Evolutionary conservation across 768 basidiomycete species (phyloP).

Genomic region (Tephrocybe sp.): DNA sequence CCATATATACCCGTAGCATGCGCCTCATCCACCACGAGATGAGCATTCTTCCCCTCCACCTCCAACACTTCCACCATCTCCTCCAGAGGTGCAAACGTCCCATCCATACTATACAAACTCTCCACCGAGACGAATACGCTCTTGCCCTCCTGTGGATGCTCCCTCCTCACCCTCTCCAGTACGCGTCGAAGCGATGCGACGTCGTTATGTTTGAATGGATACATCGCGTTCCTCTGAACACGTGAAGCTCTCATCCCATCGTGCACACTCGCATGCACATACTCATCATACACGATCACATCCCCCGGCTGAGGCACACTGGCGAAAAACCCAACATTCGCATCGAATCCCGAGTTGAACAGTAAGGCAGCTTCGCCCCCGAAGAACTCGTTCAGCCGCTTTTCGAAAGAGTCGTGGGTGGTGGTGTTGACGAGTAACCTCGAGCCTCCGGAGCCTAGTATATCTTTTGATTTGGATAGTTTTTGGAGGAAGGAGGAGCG

Average conservation of each 20-base stretch:
- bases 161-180: conserved; percentile 38
- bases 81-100: conserved; percentile 75
- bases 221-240: conserved; percentile 31
- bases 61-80: conserved; percentile 66
- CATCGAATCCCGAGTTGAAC: conserved; percentile 93
- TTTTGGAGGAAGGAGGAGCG: conserved; percentile 57
- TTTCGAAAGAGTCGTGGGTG: conserved; percentile 70
- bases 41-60: conserved; percentile 56
- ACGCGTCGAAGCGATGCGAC: conserved; percentile 44
- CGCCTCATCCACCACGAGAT: conserved; percentile 88
- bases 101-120: conserved; percentile 94
- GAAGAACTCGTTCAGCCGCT: conserved; percentile 65
- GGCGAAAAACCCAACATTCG: conserved; percentile 85
- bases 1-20: conserved; percentile 93
- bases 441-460: conserved; percentile 87
- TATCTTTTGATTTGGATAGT: conserved; percentile 45
- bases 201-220: conserved; percentile 74
- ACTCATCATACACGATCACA: conserved; percentile 76
- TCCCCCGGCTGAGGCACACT: conserved; percentile 77
- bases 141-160: conserved; percentile 35
- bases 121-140: conserved; percentile 84
- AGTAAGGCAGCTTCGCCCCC: conserved; percentile 61
- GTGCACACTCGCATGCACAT: conserved; percentile 89
- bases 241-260: conserved; percentile 81
- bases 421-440: conserved; percentile 78